Evolutionary conservation across 306 rosid species (phyloP).

Genomic region (Castanea sativa): DNA sequence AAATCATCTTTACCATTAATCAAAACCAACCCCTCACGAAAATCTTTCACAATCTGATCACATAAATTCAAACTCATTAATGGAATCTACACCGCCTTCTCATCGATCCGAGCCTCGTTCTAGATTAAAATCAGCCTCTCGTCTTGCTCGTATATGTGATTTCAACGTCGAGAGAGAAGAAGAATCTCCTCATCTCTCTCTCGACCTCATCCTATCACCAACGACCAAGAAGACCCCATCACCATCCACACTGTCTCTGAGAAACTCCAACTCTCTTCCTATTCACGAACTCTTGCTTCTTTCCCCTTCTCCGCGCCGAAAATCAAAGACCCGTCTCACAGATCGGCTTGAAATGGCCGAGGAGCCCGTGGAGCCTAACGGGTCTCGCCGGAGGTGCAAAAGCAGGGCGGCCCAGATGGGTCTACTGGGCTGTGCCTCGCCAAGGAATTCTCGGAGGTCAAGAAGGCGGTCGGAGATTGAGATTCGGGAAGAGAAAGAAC

Average conservation of each 20-base stretch:
- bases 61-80: conserved; percentile 10
- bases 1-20: background rate
- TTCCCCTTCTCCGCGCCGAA: conserved; percentile 57
- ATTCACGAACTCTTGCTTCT: conserved; percentile 56
- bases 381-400: conserved; percentile 45
- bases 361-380: conserved; percentile 41
- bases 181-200: conserved; percentile 39
- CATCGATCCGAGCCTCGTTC: conserved; percentile 30
- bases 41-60: background rate
- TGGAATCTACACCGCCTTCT: conserved; percentile 56
- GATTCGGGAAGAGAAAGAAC: conserved; percentile 62
- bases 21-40: no score
- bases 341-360: conserved; percentile 55
- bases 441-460: conserved; percentile 57
- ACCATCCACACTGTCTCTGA: conserved; percentile 33
- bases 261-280: conserved; percentile 44
- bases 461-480: conserved; percentile 61
- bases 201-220: conserved; percentile 26
- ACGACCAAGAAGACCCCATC: conserved; percentile 38
- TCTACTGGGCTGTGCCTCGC: conserved; percentile 56
- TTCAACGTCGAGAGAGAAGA: conserved; percentile 13
- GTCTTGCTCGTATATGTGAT: conserved; percentile 22
- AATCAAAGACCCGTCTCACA: conserved; percentile 56
- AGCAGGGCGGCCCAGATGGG: conserved; percentile 38
- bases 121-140: conserved; percentile 42